Evolutionary conservation across 1,139 yeast species (phyloP).

Genomic region (Saccharomyces hybrid): DNA sequence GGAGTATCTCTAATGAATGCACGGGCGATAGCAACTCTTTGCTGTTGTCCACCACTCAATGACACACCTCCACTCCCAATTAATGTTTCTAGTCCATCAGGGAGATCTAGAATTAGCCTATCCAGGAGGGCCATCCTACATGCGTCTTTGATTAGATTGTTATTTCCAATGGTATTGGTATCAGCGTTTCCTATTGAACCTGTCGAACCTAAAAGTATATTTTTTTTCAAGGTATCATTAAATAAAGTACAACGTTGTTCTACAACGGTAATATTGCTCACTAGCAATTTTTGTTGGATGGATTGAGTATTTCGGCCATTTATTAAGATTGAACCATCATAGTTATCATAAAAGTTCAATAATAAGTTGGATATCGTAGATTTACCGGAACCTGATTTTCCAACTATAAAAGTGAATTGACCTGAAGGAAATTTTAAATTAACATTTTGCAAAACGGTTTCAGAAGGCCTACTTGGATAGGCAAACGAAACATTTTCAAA

Average conservation of each 20-base stretch:
- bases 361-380: constrained; percentile 67
- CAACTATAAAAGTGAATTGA: constrained; percentile 57
- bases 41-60: constrained; percentile 91
- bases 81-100: constrained; percentile 48
- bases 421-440: constrained; percentile 41
- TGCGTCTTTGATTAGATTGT: constrained; percentile 37
- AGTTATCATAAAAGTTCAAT: constrained; percentile 47
- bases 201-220: constrained; percentile 44
- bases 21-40: constrained; percentile 73
- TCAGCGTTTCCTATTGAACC: constrained; percentile 18
- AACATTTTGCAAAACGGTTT: constrained; percentile 40
- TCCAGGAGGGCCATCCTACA: constrained; percentile 45
- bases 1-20: constrained; percentile 69
- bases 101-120: constrained; percentile 40
- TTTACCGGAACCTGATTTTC: constrained; percentile 88
- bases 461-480: constrained; percentile 51
- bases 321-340: constrained; percentile 45
- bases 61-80: constrained; percentile 41
- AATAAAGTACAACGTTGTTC: constrained; percentile 66
- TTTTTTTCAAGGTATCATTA: constrained; percentile 54
- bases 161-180: constrained; percentile 19
- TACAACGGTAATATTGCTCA: constrained; percentile 58
- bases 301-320: constrained; percentile 44
- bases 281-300: constrained; percentile 47
- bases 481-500: constrained; percentile 50